Evolutionary conservation across 2,329 filamentous ascomycete genomes (phyloP), one percentile per base, ranked within the genome.

Genomic region (Aspergillus intermedius): DNA sequence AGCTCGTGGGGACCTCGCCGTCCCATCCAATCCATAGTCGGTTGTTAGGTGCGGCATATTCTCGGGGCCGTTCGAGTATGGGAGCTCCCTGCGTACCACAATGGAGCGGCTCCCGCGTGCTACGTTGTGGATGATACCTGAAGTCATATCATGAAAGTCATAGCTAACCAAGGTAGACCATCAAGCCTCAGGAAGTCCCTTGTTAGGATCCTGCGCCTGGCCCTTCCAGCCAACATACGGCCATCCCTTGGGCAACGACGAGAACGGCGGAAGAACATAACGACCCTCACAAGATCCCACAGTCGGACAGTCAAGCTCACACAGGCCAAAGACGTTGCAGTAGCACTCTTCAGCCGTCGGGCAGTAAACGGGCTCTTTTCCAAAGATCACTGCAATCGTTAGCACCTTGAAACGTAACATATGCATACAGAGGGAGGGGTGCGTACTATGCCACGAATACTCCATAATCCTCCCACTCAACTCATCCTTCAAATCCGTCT

Each of bases 301-400:
- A 15, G 69, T 60, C 2, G 55, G 56, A 46, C 70, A 73, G 12
- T 52, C 55, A 13, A 79, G 54, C 47, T 74, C 55, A 63, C 84
- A 87, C 22, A 83, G 57, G 0, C 83, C 83, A 57, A 82, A 87
- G 13, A 81, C 74, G 37, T 82, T 79, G 66, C 84, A 87, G 62
- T 86, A 86, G 61, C 83, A 87, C 7, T 79, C 76, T 42, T 72
- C 66, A 1, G 80, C 80, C 15, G 71, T 69, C 0, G 84, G 84
- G 54, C 83, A 87, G 55, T 83, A 75, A 1, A 84, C 74, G 5
- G 75, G 62, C 21, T 75, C 65, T 54, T 79, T 77, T 46, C 78
- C 78, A 56, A 82, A 83, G 9, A 82, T 79, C 52, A 82, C 77
- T 80, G 35, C 9, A 34, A 7, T 2, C n/a, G 47, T 60, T 45